Evolutionary conservation across 2,329 filamentous ascomycete species (phyloP).

Genomic region (Stagonosporopsis tanaceti): DNA sequence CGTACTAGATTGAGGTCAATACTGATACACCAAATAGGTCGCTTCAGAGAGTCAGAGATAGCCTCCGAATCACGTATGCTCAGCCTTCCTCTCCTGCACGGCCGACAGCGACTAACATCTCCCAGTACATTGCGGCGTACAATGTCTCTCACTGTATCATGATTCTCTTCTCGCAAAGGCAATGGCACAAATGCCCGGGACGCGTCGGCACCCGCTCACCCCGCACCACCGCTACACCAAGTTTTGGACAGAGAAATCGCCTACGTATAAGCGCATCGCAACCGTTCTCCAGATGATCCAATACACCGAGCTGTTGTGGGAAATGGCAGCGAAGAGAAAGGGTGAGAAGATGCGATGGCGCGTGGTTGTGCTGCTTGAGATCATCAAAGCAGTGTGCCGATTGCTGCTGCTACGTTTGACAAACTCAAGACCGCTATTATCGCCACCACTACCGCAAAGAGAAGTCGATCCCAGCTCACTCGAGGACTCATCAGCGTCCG

Average conservation of each 20-base stretch:
- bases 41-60: constrained; percentile 90
- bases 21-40: constrained; percentile 60
- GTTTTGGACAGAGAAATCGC: constrained; percentile 68
- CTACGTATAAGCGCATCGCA: constrained; percentile 81
- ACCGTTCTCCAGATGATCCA: constrained; percentile 87
- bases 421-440: constrained; percentile 81
- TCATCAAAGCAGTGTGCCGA: constrained; percentile 84
- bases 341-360: constrained; percentile 86
- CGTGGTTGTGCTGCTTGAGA: constrained; percentile 83
- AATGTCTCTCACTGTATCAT: constrained; percentile 91
- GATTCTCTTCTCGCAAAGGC: constrained; percentile 80
- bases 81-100: not conserved
- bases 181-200: constrained; percentile 63
- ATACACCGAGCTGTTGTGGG: constrained; percentile 95
- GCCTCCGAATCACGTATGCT: constrained; percentile 81
- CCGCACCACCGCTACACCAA: constrained; percentile 70
- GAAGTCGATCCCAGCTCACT: constrained; percentile 74
- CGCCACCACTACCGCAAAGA: constrained; percentile 83
- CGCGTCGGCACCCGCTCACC: constrained; percentile 60
- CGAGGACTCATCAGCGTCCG: constrained; percentile 58
- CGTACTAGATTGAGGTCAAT: not conserved
- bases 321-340: constrained; percentile 91
- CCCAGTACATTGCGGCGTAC: constrained; percentile 81
- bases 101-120: not conserved
- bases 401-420: constrained; percentile 83